Evolutionary conservation across 768 basidiomycete genomes (phyloP).

Genomic region (Termitomyces sp.): DNA sequence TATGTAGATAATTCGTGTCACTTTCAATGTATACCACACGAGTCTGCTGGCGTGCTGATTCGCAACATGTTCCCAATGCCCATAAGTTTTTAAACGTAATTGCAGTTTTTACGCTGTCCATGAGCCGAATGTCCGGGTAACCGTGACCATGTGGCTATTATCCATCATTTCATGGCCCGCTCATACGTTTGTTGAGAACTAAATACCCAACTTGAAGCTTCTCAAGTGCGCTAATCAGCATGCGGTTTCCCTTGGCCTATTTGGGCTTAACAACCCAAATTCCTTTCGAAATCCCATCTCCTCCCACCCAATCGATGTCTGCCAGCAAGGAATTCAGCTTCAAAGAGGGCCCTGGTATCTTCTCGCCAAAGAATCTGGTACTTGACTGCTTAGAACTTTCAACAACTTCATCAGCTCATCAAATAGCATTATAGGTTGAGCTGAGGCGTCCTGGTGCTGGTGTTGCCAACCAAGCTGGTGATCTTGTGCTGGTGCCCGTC

Average conservation of each 20-base stretch:
- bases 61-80: neutral
- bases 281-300: constrained; percentile 32
- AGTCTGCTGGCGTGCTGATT: neutral
- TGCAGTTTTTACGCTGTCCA: neutral
- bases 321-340: constrained; percentile 43
- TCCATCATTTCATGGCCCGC: neutral
- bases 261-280: constrained; percentile 54
- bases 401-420: neutral
- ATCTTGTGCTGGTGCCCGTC: constrained; percentile 61
- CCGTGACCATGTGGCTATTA: neutral
- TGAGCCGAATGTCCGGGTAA: neutral
- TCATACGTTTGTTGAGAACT: neutral
- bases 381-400: neutral
- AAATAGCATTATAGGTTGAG: constrained; percentile 31
- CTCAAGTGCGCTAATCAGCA: constrained; percentile 13
- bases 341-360: constrained; percentile 52
- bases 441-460: constrained; percentile 64
- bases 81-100: neutral
- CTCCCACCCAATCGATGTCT: constrained; percentile 17
- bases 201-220: neutral
- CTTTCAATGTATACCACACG: constrained; percentile 18
- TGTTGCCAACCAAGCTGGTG: constrained; percentile 62
- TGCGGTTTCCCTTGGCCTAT: constrained; percentile 52
- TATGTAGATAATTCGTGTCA: constrained; percentile 1
- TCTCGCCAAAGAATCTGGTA: constrained; percentile 67